Evolutionary conservation across 176 grass and related monocot genomes (phyloP), one percentile per base, ranked within the genome.

Genomic region (Lolium multiflorum): DNA sequence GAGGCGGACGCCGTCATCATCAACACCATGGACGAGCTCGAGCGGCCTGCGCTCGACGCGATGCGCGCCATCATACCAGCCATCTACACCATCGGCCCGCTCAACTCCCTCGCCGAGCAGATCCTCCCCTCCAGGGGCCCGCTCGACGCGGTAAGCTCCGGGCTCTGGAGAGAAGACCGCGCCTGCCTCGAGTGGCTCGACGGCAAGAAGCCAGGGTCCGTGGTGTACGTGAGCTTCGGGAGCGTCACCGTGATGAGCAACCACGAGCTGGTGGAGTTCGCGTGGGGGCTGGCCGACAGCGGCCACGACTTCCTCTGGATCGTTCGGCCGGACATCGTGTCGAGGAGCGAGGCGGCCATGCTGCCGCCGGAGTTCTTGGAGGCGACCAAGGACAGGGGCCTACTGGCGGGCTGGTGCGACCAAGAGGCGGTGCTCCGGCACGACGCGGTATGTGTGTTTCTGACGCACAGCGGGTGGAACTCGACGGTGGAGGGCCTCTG

Each of bases 391-490:
- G 86, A 13, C 37, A 62, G 85, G 75, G 62, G 89, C 2, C 28
- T 72, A 5, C 37, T 91, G 44, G 83, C 66, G 62, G 64, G 68
- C 54, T 91, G 89, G 92, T 88, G 80, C 74, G 79, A 67, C 37
- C 92, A 94, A 63, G 83, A 83, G 62, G 83, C 60, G 0, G 86
- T 89, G 25, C 80, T 94, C 70, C 14, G 62, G 50, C 89, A 94
- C 70, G 69, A 24, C 22, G 89, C 89, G 25, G 62, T 91, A 20
- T 71, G 80, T 3, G 20, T 70, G 17, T 98, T 97, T 70, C 89
- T 97, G 77, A 97, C 87, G 15, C 95, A 97, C 80, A 85, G 89
- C 66, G 92, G 95, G 22, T 97, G 95, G 95, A 97, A 97, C 93
- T 97, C 92, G 5, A 93, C 91, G 25, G 1, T 81, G 77, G 96